Evolutionary conservation across 1,284 basidiomycete genomes (phyloP).

Genomic region (Pseudozyma sp.): DNA sequence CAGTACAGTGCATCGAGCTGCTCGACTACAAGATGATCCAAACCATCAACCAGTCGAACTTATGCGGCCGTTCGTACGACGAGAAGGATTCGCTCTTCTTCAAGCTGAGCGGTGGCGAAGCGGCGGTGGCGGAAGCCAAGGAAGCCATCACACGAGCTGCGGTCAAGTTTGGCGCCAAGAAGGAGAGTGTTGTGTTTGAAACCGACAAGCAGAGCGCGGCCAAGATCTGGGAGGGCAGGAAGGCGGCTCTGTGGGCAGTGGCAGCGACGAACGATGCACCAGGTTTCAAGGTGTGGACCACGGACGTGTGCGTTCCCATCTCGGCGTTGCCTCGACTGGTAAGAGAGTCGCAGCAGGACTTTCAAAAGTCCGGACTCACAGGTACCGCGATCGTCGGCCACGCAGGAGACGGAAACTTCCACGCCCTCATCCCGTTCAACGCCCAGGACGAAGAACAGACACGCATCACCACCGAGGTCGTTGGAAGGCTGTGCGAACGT

Average conservation of each 20-base stretch:
- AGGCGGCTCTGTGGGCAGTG: constrained; percentile 81
- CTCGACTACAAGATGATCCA: constrained; percentile 60
- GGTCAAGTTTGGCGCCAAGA: constrained; percentile 35
- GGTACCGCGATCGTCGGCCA: constrained; percentile 78
- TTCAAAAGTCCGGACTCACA: constrained; percentile 27
- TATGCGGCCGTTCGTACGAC: constrained; percentile 67
- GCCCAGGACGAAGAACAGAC: constrained; percentile 42
- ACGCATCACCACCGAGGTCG: constrained; percentile 69
- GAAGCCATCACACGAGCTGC: constrained; percentile 33
- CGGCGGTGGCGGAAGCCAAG: constrained; percentile 65
- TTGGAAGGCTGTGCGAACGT: constrained; percentile 71
- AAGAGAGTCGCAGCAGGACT: constrained; percentile 45
- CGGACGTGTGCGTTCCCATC: constrained; percentile 80
- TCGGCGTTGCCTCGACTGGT: constrained; percentile 82
- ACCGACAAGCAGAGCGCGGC: constrained; percentile 77
- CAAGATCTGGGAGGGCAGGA: constrained; percentile 85
- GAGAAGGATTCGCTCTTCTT: constrained; percentile 55
- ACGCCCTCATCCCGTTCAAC: constrained; percentile 59
- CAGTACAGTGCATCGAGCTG: constrained; percentile 73
- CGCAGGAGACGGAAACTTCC: constrained; percentile 81
- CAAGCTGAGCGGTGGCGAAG: constrained; percentile 53
- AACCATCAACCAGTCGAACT: constrained; percentile 60
- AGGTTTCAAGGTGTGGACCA: constrained; percentile 78
- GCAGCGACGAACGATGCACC: constrained; percentile 74
- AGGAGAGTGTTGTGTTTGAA: constrained; percentile 73